These are phyloP conservation scores for Xerocomus brunneocitrinus DNA, from an alignment of 768 basidiomycete species.

Conservation along the genomic window DNA sequence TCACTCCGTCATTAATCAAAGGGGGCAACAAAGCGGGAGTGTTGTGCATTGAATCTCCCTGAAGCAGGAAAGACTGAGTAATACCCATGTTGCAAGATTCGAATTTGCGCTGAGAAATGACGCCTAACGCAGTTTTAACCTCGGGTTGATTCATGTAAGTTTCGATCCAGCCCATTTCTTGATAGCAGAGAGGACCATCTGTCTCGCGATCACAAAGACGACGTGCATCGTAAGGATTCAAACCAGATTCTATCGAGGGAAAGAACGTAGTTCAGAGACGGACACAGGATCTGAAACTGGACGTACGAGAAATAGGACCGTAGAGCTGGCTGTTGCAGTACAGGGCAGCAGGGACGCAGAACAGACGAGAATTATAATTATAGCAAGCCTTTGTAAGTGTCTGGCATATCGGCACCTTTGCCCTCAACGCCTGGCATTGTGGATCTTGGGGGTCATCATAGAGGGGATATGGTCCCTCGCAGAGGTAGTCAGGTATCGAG, in stretches of 20 bases:
- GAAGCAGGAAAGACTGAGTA: conserved; percentile 72
- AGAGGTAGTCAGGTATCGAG: conserved; percentile 77
- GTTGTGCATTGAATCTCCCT: conserved; percentile 87
- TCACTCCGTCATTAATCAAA: conserved; percentile 75
- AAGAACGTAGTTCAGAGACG: not conserved
- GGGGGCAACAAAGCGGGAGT: conserved; percentile 73
- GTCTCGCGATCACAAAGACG: conserved; percentile 62
- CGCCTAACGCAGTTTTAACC: conserved; percentile 78
- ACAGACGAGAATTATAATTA: conserved; percentile 49
- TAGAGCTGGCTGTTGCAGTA: conserved; percentile 80
- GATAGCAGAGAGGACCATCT: conserved; percentile 74
- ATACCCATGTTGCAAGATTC: conserved; percentile 74
- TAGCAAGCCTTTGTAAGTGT: conserved; percentile 71
- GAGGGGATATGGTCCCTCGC: conserved; percentile 77
- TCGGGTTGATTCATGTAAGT: conserved; percentile 77
- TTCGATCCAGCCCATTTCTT: conserved; percentile 83
- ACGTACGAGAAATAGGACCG: conserved; percentile 65
- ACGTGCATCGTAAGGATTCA: conserved; percentile 90
- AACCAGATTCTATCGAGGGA: conserved; percentile 47
- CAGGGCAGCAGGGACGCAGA: conserved; percentile 67
- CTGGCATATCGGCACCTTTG: conserved; percentile 72
- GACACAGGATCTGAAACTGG: not conserved
- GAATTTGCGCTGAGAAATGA: conserved; percentile 53
- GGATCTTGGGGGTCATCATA: conserved; percentile 67
- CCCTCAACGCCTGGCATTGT: conserved; percentile 56